phyloP scores from a whole-genome alignment of 2,329 filamentous ascomycete species.

The Calonectria naviculata region DNA sequence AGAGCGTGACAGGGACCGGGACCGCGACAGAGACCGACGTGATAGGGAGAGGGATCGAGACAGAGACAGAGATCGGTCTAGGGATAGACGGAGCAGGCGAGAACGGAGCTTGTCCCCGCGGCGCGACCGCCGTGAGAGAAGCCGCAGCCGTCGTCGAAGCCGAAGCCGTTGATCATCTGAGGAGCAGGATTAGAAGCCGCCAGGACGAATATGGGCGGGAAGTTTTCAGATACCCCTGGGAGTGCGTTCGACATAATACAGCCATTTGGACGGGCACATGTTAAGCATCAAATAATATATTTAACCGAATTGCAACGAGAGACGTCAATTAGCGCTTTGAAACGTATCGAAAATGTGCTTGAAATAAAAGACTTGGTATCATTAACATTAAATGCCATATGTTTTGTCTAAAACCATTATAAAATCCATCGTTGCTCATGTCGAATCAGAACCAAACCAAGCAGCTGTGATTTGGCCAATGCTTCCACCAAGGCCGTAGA shows the following conservation, averaged over 20 bases:
- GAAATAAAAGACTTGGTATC: conserved; percentile 24
- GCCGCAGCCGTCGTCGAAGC: conserved; percentile 53
- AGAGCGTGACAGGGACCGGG: conserved; percentile 43
- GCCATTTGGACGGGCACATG: background rate
- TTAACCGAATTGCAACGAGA: background rate
- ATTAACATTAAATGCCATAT: conserved; percentile 22
- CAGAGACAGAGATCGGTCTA: conserved; percentile 35
- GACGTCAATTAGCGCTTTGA: background rate
- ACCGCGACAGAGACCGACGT: conserved; percentile 37
- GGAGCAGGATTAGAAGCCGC: background rate
- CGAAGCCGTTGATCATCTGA: conserved; percentile 43
- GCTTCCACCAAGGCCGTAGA: conserved; percentile 30
- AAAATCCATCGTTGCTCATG: conserved; percentile 16
- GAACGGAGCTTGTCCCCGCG: conserved; percentile 49
- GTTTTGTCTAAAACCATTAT: conserved; percentile 29
- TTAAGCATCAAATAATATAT: background rate
- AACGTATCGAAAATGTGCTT: background rate
- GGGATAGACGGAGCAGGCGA: conserved; percentile 37
- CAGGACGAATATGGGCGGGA: background rate
- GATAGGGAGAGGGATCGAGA: conserved; percentile 35
- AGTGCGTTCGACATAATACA: background rate
- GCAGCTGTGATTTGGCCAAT: conserved; percentile 30
- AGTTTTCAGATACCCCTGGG: conserved; percentile 32
- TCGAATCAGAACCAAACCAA: conserved; percentile 35
- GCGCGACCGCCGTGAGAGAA: conserved; percentile 50